Evolutionary conservation across 2,329 filamentous ascomycete species (phyloP).

Genomic region (Rhinocladiella similis): DNA sequence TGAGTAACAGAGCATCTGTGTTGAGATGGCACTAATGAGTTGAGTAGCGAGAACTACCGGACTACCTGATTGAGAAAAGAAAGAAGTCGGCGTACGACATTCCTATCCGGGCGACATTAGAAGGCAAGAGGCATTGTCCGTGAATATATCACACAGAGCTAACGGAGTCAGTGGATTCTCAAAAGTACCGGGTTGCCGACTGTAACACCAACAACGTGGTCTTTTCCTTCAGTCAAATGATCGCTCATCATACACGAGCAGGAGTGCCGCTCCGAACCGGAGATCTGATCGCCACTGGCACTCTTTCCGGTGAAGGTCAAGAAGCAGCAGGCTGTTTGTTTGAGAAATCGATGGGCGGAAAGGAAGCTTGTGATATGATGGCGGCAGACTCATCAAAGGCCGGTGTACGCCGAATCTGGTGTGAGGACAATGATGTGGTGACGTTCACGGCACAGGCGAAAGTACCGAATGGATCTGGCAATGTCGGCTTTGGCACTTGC

Average conservation of each 20-base stretch:
- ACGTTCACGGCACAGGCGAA: constrained; percentile 25
- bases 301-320: background rate
- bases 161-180: too few relatives aligned
- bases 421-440: constrained; percentile 60
- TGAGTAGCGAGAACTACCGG: too few relatives aligned
- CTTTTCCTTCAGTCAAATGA: constrained; percentile 8
- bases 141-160: too few relatives aligned
- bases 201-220: constrained; percentile 31
- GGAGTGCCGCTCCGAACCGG: background rate
- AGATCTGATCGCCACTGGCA: constrained; percentile 8
- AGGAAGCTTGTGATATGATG: constrained; percentile 60
- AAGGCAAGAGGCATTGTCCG: too few relatives aligned
- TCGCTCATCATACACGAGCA: constrained; percentile 8
- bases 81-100: too few relatives aligned
- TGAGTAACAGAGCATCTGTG: too few relatives aligned
- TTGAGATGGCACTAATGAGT: too few relatives aligned
- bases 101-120: background rate
- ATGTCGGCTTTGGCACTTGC: background rate
- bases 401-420: constrained; percentile 67
- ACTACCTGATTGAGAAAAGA: too few relatives aligned
- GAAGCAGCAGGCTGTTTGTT: constrained; percentile 1
- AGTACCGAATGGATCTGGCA: too few relatives aligned
- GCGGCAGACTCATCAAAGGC: too few relatives aligned
- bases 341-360: constrained; percentile 50
- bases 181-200: too few relatives aligned